Conservation (phyloP, 371 early-diverging fungal genomes). For the Dichotomocladium elegans region DNA sequence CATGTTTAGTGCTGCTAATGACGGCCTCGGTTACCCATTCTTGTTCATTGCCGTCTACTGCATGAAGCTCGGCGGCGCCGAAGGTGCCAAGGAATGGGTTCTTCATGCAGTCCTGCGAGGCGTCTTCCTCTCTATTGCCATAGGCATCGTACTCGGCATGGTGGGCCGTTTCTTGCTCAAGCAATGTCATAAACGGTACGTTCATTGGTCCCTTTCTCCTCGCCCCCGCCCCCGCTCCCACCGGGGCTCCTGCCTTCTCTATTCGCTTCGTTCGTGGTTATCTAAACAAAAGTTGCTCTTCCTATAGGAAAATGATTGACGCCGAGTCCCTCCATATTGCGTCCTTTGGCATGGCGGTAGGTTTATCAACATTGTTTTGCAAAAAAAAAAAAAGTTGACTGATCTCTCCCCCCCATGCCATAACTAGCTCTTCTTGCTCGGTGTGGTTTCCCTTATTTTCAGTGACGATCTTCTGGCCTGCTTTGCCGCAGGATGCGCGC, state of each 20-base stretch:
- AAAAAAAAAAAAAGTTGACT: background rate
- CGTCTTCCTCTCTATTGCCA: slow-evolving; percentile 62
- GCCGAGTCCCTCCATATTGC: slow-evolving; percentile 87
- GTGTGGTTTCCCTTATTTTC: slow-evolving; percentile 71
- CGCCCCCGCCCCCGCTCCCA: too few relatives aligned
- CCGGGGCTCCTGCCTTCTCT: too few relatives aligned
- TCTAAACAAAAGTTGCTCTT: too few relatives aligned
- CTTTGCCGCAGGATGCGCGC: slow-evolving; percentile 87
- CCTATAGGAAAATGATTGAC: slow-evolving; percentile 68
- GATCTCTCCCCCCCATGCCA: background rate
- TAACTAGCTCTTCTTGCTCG: slow-evolving; percentile 65
- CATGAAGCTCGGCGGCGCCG: slow-evolving; percentile 48
- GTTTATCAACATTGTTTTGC: slow-evolving; percentile 3
- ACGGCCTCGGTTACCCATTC: slow-evolving; percentile 86
- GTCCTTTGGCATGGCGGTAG: slow-evolving; percentile 82
- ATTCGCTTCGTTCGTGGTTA: background rate
- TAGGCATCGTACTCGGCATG: slow-evolving; percentile 83
- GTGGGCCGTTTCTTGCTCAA: slow-evolving; percentile 67
- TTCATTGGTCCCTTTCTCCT: background rate
- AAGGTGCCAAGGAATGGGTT: slow-evolving; percentile 73
- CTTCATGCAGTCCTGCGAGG: slow-evolving; percentile 72
- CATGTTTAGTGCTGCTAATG: slow-evolving; percentile 78
- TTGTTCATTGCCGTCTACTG: slow-evolving; percentile 77
- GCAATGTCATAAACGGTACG: slow-evolving; percentile 53
- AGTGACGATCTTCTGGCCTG: slow-evolving; percentile 90